Percentiles rank a stretch among this genome's conserved stretches.
phyloP scores from a whole-genome alignment of 2,329 filamentous ascomycete genomes.

The Alternaria arbusti region DNA sequence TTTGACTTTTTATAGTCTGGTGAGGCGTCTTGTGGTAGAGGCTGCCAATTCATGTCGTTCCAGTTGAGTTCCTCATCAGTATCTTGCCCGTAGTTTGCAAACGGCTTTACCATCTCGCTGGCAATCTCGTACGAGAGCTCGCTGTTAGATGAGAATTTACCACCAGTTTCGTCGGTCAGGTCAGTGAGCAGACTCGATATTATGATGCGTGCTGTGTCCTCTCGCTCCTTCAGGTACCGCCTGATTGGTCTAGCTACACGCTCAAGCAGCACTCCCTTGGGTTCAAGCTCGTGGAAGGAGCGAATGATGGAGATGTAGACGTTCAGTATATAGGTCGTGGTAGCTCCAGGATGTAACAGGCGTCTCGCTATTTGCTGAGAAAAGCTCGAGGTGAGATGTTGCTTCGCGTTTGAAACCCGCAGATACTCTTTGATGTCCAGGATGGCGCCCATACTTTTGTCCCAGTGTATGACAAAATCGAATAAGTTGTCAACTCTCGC shows the following conservation, averaged over 20 bases:
- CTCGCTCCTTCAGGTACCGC: conserved; percentile 75
- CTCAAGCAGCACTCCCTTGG: conserved; percentile 77
- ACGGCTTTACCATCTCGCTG: conserved; percentile 68
- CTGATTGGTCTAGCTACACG: conserved; percentile 76
- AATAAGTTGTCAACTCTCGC: conserved; percentile 76
- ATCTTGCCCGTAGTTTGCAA: conserved; percentile 61
- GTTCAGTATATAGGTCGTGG: conserved; percentile 76
- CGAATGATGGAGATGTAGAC: conserved; percentile 82
- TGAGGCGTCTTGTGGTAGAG: conserved; percentile 90
- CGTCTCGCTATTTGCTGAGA: conserved; percentile 68
- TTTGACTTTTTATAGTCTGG: conserved; percentile 88
- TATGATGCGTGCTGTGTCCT: conserved; percentile 79
- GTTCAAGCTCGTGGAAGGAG: conserved; percentile 76
- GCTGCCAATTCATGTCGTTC: conserved; percentile 92
- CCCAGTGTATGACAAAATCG: conserved; percentile 80
- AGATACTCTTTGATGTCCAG: conserved; percentile 75
- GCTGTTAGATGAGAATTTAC: conserved; percentile 60
- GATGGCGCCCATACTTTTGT: conserved; percentile 71
- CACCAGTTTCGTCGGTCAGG: conserved; percentile 55
- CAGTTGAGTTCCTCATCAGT: conserved; percentile 75
- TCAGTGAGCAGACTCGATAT: conserved; percentile 75
- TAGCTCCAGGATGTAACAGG: conserved; percentile 76
- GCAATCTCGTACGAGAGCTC: conserved; percentile 73
- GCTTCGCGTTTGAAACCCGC: conserved; percentile 70
- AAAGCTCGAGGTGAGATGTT: conserved; percentile 74